A percentile compares a stretch with the other conserved stretches of the same genome.
These are phyloP conservation scores for Kandelia obovata DNA, from an alignment of 345 rosid species.

Conservation along the genomic window DNA sequence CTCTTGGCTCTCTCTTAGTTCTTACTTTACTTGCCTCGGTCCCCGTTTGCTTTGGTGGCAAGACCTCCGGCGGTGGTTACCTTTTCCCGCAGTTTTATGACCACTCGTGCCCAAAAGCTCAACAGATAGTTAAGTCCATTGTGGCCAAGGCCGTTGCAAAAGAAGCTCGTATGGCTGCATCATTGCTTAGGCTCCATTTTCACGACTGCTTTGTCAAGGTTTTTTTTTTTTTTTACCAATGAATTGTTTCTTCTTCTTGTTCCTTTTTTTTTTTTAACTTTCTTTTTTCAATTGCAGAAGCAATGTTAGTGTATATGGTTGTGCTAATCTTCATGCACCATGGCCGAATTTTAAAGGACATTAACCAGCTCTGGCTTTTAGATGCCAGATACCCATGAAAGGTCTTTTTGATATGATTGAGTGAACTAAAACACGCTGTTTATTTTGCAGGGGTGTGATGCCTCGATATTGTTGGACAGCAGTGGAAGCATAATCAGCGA, in stretches of 20 bases:
- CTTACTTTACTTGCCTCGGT: slow-evolving; percentile 45
- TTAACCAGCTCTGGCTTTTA: no score
- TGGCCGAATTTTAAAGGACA: no score
- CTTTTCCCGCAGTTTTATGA: slow-evolving; percentile 30
- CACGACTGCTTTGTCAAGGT: slow-evolving; percentile 36
- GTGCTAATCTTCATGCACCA: no score
- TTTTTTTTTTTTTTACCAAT: background rate
- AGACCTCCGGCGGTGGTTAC: slow-evolving; percentile 34
- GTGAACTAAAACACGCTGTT: background rate
- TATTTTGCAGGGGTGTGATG: slow-evolving; percentile 85
- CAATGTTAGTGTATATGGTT: no score
- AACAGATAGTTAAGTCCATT: slow-evolving; percentile 23
- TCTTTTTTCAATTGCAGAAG: no score
- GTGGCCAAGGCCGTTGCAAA: slow-evolving; percentile 30
- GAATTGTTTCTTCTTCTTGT: no score
- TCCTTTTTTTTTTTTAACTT: no score
- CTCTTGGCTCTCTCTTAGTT: slow-evolving; percentile 13
- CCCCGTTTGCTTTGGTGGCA: slow-evolving; percentile 42
- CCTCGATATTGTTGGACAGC: slow-evolving; percentile 71
- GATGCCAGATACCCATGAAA: no score
- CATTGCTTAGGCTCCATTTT: slow-evolving; percentile 33
- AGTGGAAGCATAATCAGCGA: slow-evolving; percentile 54
- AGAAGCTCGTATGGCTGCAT: slow-evolving; percentile 36
- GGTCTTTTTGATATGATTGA: no score
- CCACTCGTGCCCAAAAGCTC: slow-evolving; percentile 27